Conservation (phyloP, 139 green algal genomes). For the Ostreobium quekettii region DNA sequence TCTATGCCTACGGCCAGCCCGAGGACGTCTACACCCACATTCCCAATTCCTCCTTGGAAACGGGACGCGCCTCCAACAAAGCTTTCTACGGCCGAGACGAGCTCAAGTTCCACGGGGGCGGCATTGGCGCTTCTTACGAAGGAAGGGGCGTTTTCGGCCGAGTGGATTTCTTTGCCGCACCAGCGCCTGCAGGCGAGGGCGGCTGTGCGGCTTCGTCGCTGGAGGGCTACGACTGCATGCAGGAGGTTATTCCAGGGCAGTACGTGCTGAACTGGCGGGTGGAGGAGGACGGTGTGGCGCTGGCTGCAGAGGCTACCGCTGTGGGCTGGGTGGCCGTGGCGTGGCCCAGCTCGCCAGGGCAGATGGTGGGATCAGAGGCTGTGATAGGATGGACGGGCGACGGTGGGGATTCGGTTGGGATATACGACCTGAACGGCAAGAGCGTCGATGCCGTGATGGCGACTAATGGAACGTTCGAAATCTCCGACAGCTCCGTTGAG, state of each 20-base stretch:
- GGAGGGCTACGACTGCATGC: slow-evolving; percentile 21
- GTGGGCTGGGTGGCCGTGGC: slow-evolving; percentile 31
- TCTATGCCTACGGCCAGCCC: slow-evolving; percentile 26
- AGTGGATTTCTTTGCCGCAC: slow-evolving; percentile 17
- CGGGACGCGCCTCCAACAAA: neutral
- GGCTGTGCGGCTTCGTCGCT: slow-evolving; percentile 13
- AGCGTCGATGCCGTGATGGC: slow-evolving; percentile 17
- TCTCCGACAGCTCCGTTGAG: slow-evolving; percentile 4
- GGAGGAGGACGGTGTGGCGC: neutral
- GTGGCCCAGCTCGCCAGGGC: slow-evolving; percentile 23
- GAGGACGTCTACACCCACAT: slow-evolving; percentile 11
- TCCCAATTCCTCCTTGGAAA: slow-evolving; percentile 19
- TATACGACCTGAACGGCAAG: slow-evolving; percentile 22
- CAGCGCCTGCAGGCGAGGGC: neutral
- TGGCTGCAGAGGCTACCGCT: slow-evolving; percentile 14
- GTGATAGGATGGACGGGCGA: slow-evolving; percentile 25
- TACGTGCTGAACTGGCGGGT: slow-evolving; percentile 17
- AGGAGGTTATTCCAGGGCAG: neutral
- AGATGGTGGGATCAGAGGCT: slow-evolving; percentile 28
- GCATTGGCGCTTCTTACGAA: slow-evolving; percentile 15
- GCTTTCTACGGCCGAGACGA: slow-evolving; percentile 21
- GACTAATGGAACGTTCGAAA: slow-evolving; percentile 1
- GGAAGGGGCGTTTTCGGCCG: slow-evolving; percentile 6
- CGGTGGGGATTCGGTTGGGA: neutral
- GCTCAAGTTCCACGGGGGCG: slow-evolving; percentile 25